These are phyloP conservation scores for Metschnikowia lochheadii DNA, from an alignment of 805 yeast species.

Conservation along the genomic window DNA sequence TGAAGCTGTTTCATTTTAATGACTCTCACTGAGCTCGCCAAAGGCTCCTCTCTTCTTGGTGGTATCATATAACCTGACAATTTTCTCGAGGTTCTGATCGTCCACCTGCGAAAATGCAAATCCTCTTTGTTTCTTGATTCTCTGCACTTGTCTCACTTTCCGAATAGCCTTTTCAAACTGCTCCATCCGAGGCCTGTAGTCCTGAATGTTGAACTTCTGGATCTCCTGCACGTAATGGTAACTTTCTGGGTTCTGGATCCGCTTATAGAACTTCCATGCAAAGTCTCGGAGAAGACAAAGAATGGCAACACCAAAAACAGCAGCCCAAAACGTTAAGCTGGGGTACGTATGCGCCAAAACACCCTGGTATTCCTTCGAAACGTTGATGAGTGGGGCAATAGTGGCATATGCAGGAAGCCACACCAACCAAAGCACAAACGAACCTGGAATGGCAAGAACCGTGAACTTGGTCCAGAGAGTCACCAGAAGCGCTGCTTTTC, in stretches of 20 bases:
- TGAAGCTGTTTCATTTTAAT: not conserved
- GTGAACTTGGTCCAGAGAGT: slow-evolving; percentile 96
- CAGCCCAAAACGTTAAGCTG: slow-evolving; percentile 78
- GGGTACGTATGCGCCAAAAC: slow-evolving; percentile 73
- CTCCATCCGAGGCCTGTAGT: slow-evolving; percentile 92
- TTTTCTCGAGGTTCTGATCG: slow-evolving; percentile 81
- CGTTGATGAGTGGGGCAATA: slow-evolving; percentile 77
- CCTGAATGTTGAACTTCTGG: slow-evolving; percentile 91
- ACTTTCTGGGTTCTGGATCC: slow-evolving; percentile 86
- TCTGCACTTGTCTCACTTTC: slow-evolving; percentile 95
- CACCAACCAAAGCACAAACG: slow-evolving; percentile 75
- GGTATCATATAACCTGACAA: slow-evolving; percentile 92
- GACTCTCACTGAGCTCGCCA: slow-evolving; percentile 44
- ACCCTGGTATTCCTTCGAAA: slow-evolving; percentile 83
- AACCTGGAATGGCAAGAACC: slow-evolving; percentile 90
- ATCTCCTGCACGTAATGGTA: slow-evolving; percentile 96
- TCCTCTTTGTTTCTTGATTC: slow-evolving; percentile 98
- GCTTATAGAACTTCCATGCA: slow-evolving; percentile 89
- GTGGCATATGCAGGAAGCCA: slow-evolving; percentile 85
- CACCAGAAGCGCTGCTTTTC: slow-evolving; percentile 90
- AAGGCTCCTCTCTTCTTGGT: slow-evolving; percentile 76
- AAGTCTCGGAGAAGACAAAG: slow-evolving; percentile 83
- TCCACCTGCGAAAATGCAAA: slow-evolving; percentile 97
- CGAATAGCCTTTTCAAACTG: slow-evolving; percentile 96
- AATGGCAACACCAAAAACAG: slow-evolving; percentile 66